Conservation (phyloP, 371 early-diverging fungal genomes). For the Zychaea mexicana region DNA sequence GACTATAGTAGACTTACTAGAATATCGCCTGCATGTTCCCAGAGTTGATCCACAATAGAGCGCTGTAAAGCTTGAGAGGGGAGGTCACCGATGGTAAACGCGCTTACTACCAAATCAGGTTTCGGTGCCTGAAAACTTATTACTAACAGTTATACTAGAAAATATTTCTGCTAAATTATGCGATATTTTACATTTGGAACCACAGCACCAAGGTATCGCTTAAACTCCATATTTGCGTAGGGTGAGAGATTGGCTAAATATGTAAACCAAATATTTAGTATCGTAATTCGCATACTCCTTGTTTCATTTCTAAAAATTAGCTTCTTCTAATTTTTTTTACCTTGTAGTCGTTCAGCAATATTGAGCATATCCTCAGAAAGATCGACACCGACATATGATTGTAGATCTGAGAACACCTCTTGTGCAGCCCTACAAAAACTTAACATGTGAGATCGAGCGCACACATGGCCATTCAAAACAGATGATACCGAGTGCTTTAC, state of each 20-base stretch:
- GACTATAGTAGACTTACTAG: slow-evolving; percentile 52
- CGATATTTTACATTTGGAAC: slow-evolving; percentile 38
- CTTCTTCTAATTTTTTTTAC: slow-evolving; percentile 13
- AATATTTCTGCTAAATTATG: neutral
- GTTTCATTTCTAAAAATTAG: neutral
- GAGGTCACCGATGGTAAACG: slow-evolving; percentile 78
- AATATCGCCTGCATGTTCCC: slow-evolving; percentile 77
- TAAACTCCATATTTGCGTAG: slow-evolving; percentile 48
- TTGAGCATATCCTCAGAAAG: slow-evolving; percentile 80
- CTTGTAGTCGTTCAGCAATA: slow-evolving; percentile 58
- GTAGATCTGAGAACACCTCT: slow-evolving; percentile 58
- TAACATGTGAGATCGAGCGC: neutral
- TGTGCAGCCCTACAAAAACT: slow-evolving; percentile 68
- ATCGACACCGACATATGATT: slow-evolving; percentile 73
- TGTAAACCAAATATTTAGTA: slow-evolving; percentile 18
- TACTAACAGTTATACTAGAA: neutral
- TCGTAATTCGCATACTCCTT: too few species aligned
- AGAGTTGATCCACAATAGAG: slow-evolving; percentile 71
- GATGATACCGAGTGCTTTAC: slow-evolving; percentile 29
- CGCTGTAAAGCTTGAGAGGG: slow-evolving; percentile 65
- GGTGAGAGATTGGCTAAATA: slow-evolving; percentile 1
- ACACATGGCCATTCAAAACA: neutral
- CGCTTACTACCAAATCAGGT: slow-evolving; percentile 75
- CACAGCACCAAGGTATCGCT: slow-evolving; percentile 65
- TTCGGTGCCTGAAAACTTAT: slow-evolving; percentile 30